These are phyloP conservation scores for Russula lepida DNA, from an alignment of 768 basidiomycete species.

Conservation along the genomic window DNA sequence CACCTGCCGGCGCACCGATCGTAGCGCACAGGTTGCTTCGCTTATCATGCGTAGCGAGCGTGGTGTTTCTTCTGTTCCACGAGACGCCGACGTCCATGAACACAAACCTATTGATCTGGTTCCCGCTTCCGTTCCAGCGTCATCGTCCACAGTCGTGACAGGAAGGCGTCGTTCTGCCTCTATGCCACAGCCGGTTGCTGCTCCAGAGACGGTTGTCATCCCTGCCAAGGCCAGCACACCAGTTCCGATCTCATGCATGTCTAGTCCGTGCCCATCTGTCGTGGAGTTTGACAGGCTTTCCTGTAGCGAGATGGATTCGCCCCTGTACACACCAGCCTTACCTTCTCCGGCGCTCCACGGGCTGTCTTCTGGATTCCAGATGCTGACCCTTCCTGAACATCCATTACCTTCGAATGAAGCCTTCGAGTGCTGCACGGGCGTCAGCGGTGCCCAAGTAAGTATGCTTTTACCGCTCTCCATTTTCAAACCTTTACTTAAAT, in stretches of 20 bases:
- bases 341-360: neutral
- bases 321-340: constrained; percentile 11
- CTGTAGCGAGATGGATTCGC: constrained; percentile 9
- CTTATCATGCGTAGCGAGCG: constrained; percentile 12
- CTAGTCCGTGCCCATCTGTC: constrained; percentile 11
- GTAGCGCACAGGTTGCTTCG: constrained; percentile 11
- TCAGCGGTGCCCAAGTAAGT: constrained; percentile 12
- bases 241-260: constrained; percentile 12
- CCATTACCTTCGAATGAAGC: neutral
- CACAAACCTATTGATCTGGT: neutral
- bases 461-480: neutral
- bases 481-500: neutral
- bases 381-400: constrained; percentile 2
- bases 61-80: neutral
- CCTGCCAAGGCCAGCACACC: constrained; percentile 1
- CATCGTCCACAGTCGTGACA: neutral
- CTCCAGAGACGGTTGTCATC: neutral
- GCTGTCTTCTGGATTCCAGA: neutral
- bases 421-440: neutral
- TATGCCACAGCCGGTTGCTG: constrained; percentile 16
- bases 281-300: constrained; percentile 16
- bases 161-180: constrained; percentile 20
- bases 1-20: constrained; percentile 8
- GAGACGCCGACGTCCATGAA: neutral
- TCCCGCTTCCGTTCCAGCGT: neutral